Evolutionary conservation across 1,284 basidiomycete species (phyloP).

Genomic region (Cryptococcus wingfieldii): DNA sequence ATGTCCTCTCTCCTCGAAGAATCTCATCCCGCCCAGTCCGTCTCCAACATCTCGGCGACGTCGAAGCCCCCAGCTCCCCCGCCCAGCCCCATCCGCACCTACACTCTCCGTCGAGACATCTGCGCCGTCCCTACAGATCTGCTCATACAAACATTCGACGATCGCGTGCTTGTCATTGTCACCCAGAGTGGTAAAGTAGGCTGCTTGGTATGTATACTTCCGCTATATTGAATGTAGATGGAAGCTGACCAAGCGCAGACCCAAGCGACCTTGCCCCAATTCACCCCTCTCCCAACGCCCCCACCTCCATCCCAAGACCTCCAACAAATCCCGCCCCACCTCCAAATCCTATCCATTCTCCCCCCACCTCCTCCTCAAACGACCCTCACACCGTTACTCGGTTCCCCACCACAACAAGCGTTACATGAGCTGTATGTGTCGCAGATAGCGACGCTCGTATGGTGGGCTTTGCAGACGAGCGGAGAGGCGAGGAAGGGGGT

Average conservation of each 20-base stretch:
- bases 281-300: conserved; percentile 56
- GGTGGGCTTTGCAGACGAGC: conserved; percentile 56
- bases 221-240: neutral
- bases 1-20: conserved; percentile 38
- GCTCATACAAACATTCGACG: conserved; percentile 69
- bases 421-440: conserved; percentile 76
- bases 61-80: neutral
- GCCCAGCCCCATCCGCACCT: conserved; percentile 32
- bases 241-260: conserved; percentile 54
- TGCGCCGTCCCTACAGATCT: conserved; percentile 65
- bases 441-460: conserved; percentile 80
- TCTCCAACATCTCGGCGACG: conserved; percentile 2
- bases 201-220: conserved; percentile 59
- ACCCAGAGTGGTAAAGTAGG: conserved; percentile 83
- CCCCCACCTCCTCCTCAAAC: conserved; percentile 69
- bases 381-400: conserved; percentile 70
- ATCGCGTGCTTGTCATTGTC: conserved; percentile 72
- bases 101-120: conserved; percentile 54
- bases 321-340: conserved; percentile 64
- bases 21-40: conserved; percentile 14
- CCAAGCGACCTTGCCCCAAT: conserved; percentile 70
- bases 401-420: conserved; percentile 58
- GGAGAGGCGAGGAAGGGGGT: conserved; percentile 29
- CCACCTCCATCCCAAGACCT: conserved; percentile 51
- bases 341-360: conserved; percentile 51